These are phyloP conservation scores for Candida mesenterica DNA, from an alignment of 1,139 yeast species.

Conservation along the genomic window DNA sequence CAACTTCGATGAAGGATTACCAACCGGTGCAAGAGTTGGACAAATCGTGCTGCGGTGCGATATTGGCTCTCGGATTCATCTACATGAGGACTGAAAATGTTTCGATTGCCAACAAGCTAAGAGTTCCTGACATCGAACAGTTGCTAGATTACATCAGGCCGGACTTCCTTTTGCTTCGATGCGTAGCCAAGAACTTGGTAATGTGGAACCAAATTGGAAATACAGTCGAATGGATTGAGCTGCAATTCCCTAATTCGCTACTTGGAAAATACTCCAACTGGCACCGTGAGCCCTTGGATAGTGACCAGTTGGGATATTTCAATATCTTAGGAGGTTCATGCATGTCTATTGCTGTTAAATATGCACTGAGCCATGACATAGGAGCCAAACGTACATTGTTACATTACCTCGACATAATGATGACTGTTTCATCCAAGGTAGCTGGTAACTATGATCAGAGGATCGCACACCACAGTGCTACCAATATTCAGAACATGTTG, in stretches of 20 bases:
- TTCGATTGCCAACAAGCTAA: constrained; percentile 61
- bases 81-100: constrained; percentile 66
- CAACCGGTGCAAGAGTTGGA: constrained; percentile 67
- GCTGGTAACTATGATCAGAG: constrained; percentile 58
- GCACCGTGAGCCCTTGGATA: constrained; percentile 38
- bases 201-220: constrained; percentile 69
- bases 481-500: constrained; percentile 57
- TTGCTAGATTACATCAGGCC: constrained; percentile 76
- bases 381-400: constrained; percentile 61
- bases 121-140: constrained; percentile 60
- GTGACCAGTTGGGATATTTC: constrained; percentile 64
- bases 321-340: constrained; percentile 76
- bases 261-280: constrained; percentile 26
- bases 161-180: constrained; percentile 68
- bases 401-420: constrained; percentile 58
- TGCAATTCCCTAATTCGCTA: constrained; percentile 52
- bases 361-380: constrained; percentile 66
- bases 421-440: constrained; percentile 50
- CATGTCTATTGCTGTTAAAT: constrained; percentile 70
- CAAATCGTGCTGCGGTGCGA: constrained; percentile 78
- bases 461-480: constrained; percentile 56
- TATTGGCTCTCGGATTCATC: constrained; percentile 72
- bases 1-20: constrained; percentile 64
- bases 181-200: constrained; percentile 68
- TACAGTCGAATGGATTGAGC: constrained; percentile 58